Evolutionary conservation across 73 alveolate genomes (phyloP).

Genomic region (Blepharisma japonicum): DNA sequence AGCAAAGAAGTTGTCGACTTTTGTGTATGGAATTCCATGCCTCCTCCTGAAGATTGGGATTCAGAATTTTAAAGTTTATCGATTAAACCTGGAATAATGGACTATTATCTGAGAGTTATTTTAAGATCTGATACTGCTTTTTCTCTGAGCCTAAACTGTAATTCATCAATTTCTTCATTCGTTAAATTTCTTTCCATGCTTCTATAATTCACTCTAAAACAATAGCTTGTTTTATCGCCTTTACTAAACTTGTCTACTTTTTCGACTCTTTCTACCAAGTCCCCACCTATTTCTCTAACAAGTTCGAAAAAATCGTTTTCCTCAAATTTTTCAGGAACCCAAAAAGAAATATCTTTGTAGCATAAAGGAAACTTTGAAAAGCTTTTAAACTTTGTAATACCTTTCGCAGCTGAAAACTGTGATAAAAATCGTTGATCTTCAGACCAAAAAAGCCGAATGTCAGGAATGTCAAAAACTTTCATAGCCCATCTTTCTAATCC

Average conservation of each 20-base stretch:
- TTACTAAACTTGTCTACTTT: conserved; percentile 67
- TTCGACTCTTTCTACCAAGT: conserved; percentile 77
- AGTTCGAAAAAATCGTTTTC: conserved; percentile 81
- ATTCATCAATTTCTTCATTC: conserved; percentile 70
- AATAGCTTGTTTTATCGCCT: conserved; percentile 58
- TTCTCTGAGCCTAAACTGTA: conserved; percentile 53
- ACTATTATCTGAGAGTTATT: neutral
- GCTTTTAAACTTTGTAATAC: conserved; percentile 66
- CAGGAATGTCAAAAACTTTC: conserved; percentile 81
- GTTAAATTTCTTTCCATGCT: conserved; percentile 78
- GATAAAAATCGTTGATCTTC: conserved; percentile 67
- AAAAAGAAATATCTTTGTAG: conserved; percentile 80
- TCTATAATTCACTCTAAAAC: conserved; percentile 76
- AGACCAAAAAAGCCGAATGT: conserved; percentile 83
- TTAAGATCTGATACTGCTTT: neutral
- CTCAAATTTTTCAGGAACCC: conserved; percentile 64
- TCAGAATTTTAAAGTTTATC: neutral
- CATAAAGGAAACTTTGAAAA: conserved; percentile 84
- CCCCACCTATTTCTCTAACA: conserved; percentile 70
- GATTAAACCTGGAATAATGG: neutral
- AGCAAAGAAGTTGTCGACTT: no score
- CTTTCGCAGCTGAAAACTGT: conserved; percentile 72
- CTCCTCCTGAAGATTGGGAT: no score
- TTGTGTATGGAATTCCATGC: no score
- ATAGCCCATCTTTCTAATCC: conserved; percentile 89